Percentiles rank a stretch among this genome's conserved stretches.
Evolutionary conservation across 352 stramenopile species (phyloP).

Genomic region (Blastocystis sp.): DNA sequence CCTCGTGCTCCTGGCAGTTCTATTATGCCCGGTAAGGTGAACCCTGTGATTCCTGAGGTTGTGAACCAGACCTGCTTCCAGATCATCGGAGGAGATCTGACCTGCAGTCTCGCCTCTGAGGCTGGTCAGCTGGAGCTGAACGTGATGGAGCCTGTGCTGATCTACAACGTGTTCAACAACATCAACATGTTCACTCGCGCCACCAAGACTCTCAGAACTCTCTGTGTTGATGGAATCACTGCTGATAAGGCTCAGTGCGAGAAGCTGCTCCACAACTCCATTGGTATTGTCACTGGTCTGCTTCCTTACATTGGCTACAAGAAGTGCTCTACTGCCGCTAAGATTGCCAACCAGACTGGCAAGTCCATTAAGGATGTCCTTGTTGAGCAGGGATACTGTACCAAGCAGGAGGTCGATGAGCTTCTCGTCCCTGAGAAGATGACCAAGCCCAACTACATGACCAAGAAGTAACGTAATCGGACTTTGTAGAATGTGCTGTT

Average conservation of each 20-base stretch:
- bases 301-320: conserved; percentile 64
- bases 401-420: conserved; percentile 58
- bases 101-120: conserved; percentile 42
- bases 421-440: conserved; percentile 64
- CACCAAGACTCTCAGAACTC: conserved; percentile 56
- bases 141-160: conserved; percentile 29
- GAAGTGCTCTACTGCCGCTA: conserved; percentile 45
- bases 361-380: conserved; percentile 62
- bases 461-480: conserved; percentile 21
- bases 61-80: conserved; percentile 35
- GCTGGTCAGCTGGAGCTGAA: conserved; percentile 68
- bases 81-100: conserved; percentile 56
- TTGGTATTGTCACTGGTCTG: conserved; percentile 54
- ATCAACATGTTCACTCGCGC: conserved; percentile 65
- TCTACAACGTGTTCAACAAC: conserved; percentile 59
- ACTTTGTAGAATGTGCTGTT: background rate
- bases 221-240: conserved; percentile 51
- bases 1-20: conserved; percentile 85
- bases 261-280: conserved; percentile 62
- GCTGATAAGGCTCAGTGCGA: conserved; percentile 61
- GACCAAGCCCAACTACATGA: conserved; percentile 66
- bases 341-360: conserved; percentile 62
- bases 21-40: conserved; percentile 96
- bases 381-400: conserved; percentile 48
- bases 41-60: conserved; percentile 74